Evolutionary conservation across 75 land plant genomes (phyloP).

Genomic region (Azolla pinnata): DNA sequence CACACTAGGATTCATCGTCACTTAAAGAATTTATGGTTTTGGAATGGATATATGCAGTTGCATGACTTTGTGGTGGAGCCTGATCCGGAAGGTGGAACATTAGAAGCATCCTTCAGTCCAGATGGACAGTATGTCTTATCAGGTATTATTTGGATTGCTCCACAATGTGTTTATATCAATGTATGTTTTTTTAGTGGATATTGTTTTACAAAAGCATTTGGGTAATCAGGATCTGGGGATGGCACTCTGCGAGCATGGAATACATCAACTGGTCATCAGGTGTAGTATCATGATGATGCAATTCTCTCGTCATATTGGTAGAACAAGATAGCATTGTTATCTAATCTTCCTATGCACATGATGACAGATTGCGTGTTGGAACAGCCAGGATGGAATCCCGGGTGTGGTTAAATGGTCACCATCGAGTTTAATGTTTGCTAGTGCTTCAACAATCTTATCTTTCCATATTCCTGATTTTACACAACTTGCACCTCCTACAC

Average conservation of each 20-base stretch:
- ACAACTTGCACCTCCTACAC: neutral
- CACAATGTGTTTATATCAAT: neutral
- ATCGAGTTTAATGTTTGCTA: conserved; percentile 67
- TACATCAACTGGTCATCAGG: conserved; percentile 62
- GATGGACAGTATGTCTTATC: conserved; percentile 72
- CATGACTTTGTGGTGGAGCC: conserved; percentile 60
- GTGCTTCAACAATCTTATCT: conserved; percentile 69
- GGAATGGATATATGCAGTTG: too few species aligned
- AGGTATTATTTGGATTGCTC: conserved; percentile 25
- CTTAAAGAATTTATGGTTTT: neutral
- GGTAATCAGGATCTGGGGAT: conserved; percentile 70
- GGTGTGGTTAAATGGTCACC: conserved; percentile 85
- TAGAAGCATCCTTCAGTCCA: conserved; percentile 90
- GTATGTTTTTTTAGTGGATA: neutral
- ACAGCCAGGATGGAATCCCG: conserved; percentile 51
- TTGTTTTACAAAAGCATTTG: neutral
- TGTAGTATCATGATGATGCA: conserved; percentile 11
- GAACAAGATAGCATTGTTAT: neutral
- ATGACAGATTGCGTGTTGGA: conserved; percentile 70
- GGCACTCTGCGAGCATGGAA: conserved; percentile 73
- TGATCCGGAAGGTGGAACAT: conserved; percentile 43
- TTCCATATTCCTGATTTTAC: conserved; percentile 66
- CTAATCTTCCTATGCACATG: neutral
- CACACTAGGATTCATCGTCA: too few species aligned
- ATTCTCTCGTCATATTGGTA: neutral